Evolutionary conservation across 805 yeast genomes (phyloP).

Genomic region (Lachancea lanzarotensis): DNA sequence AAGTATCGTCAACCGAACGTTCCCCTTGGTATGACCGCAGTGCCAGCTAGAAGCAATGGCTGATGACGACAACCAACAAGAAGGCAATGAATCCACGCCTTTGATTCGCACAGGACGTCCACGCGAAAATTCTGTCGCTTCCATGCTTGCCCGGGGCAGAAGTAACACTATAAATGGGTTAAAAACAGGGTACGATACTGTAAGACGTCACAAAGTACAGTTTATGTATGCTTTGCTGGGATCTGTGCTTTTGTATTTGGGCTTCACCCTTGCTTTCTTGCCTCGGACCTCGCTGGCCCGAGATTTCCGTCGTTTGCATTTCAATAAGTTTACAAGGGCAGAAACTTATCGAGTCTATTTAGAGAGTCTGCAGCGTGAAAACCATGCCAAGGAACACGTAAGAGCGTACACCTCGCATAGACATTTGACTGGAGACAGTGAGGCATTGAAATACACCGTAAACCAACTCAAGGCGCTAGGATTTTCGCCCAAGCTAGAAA

Average conservation of each 20-base stretch:
- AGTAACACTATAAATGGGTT: conserved; percentile 28
- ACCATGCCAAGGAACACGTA: conserved; percentile 30
- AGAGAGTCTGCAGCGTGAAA: conserved; percentile 33
- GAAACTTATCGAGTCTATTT: conserved; percentile 65
- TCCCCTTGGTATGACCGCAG: background rate
- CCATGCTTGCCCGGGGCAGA: conserved; percentile 20
- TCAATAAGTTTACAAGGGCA: conserved; percentile 53
- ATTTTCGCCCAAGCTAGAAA: conserved; percentile 43
- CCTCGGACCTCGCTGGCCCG: conserved; percentile 80
- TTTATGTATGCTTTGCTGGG: conserved; percentile 21
- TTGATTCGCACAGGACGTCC: conserved; percentile 6
- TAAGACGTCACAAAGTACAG: conserved; percentile 28
- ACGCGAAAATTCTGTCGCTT: conserved; percentile 13
- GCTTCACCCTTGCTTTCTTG: conserved; percentile 62
- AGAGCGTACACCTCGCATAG: conserved; percentile 14
- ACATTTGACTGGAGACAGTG: conserved; percentile 40
- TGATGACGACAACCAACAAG: background rate
- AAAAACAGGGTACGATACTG: conserved; percentile 23
- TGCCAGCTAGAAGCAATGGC: background rate
- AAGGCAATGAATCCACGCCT: conserved; percentile 9
- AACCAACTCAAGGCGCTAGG: conserved; percentile 47
- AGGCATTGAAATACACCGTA: conserved; percentile 44
- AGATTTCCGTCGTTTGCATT: conserved; percentile 72
- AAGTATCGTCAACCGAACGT: too few species aligned
- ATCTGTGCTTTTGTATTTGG: conserved; percentile 30